A percentile compares a stretch with the other conserved stretches of the same genome.
Evolutionary conservation across 73 alveolate species (phyloP).

Genomic region (Tetrahymena borealis): DNA sequence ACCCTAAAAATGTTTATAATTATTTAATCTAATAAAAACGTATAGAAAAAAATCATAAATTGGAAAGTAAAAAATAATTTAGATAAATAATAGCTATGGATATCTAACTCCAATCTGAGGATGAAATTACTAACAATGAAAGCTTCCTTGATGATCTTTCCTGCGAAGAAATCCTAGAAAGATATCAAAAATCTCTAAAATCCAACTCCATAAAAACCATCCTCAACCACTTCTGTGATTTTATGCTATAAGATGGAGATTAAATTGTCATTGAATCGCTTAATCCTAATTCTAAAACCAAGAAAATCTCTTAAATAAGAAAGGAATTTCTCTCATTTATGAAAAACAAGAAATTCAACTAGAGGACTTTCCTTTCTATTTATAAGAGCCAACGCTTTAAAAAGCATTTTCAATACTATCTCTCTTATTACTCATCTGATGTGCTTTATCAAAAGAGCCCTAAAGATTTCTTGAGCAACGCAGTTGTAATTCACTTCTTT

Average conservation of each 20-base stretch:
- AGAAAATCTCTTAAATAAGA: background rate
- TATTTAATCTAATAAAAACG: too few species aligned
- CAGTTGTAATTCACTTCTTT: background rate
- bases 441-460: background rate
- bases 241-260: background rate
- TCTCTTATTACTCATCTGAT: background rate
- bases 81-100: background rate
- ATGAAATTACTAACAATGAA: background rate
- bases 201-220: background rate
- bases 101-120: background rate
- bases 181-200: background rate
- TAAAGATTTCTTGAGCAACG: background rate
- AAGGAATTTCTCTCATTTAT: background rate
- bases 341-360: background rate
- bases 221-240: background rate
- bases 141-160: background rate
- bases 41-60: background rate
- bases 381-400: background rate
- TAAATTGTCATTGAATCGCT: background rate
- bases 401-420: background rate
- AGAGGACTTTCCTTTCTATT: background rate
- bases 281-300: background rate
- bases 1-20: too few species aligned
- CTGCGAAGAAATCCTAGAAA: background rate
- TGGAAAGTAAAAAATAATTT: background rate